Conservation (phyloP, 139 green algal genomes). For the Chlamydomonas schloesseri region DNA sequence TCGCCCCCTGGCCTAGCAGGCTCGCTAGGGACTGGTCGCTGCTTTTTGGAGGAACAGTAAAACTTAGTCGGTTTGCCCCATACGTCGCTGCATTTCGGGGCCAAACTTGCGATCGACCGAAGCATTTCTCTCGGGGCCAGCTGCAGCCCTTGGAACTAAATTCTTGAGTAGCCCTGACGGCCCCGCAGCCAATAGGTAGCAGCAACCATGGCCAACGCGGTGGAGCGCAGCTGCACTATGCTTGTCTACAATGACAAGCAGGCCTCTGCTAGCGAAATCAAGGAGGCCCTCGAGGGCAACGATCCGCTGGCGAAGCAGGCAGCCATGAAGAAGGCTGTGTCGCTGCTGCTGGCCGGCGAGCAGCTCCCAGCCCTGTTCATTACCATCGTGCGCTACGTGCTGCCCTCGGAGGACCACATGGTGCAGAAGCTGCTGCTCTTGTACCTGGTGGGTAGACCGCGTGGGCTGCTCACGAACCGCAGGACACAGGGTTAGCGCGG, state of each 20-base stretch:
- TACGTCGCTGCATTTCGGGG: too few species aligned
- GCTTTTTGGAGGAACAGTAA: too few species aligned
- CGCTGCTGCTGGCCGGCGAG: constrained; percentile 94
- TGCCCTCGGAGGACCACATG: constrained; percentile 97
- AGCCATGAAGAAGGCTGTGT: constrained; percentile 97
- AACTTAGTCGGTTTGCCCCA: too few species aligned
- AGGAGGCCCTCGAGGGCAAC: constrained; percentile 92
- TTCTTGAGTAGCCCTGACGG: too few species aligned
- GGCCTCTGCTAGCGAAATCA: constrained; percentile 87
- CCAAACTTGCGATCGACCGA: too few species aligned
- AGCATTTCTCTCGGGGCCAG: too few species aligned
- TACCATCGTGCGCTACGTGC: constrained; percentile 98
- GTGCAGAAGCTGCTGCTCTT: constrained; percentile 99
- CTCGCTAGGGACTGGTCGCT: too few species aligned
- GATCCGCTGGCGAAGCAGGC: constrained; percentile 85
- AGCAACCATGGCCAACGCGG: constrained; percentile 68
- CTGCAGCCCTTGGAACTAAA: too few species aligned
- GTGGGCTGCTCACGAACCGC: not conserved
- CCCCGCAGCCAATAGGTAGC: too few species aligned
- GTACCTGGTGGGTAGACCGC: constrained; percentile 87
- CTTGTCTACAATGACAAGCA: constrained; percentile 93
- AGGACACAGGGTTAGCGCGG: not conserved
- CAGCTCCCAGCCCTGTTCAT: constrained; percentile 98
- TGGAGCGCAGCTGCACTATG: constrained; percentile 93
- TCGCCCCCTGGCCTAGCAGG: too few species aligned